Evolutionary conservation across 1,139 yeast genomes (phyloP).

Genomic region (Scheffersomyces segobiensis): DNA sequence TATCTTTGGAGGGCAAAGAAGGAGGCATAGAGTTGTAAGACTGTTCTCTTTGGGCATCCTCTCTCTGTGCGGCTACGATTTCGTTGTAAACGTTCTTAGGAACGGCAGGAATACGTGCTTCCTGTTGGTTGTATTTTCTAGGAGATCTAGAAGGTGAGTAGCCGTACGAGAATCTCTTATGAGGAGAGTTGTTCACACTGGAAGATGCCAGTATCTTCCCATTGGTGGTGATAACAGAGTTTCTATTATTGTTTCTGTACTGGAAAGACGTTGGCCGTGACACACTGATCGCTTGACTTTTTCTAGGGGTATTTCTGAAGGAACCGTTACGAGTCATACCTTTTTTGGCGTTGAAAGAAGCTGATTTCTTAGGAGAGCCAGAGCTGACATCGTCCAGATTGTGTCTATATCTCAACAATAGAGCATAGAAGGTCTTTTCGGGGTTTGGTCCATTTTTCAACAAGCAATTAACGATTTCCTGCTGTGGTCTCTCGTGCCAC

Average conservation of each 20-base stretch:
- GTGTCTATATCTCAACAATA: slow-evolving; percentile 56
- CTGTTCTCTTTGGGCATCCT: slow-evolving; percentile 9
- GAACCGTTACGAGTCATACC: slow-evolving; percentile 17
- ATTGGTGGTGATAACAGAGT: slow-evolving; percentile 17
- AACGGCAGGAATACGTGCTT: slow-evolving; percentile 30
- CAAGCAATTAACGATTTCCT: slow-evolving; percentile 55
- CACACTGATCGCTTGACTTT: slow-evolving; percentile 14
- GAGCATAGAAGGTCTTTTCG: slow-evolving; percentile 74
- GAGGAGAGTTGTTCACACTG: slow-evolving; percentile 36
- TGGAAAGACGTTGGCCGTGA: slow-evolving; percentile 20
- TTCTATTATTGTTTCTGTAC: slow-evolving; percentile 18
- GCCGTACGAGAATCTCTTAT: slow-evolving; percentile 5
- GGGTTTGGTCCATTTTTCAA: slow-evolving; percentile 61
- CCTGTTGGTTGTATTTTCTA: slow-evolving; percentile 18
- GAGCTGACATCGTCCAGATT: slow-evolving; percentile 36
- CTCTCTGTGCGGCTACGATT: slow-evolving; percentile 41
- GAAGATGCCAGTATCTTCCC: slow-evolving; percentile 29
- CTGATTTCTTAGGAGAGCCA: slow-evolving; percentile 18
- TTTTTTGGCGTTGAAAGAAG: slow-evolving; percentile 19
- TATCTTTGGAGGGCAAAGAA: slow-evolving; percentile 44
- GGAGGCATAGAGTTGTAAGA: slow-evolving; percentile 37
- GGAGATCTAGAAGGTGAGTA: slow-evolving; percentile 16
- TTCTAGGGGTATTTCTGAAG: slow-evolving; percentile 17
- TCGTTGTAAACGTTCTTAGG: slow-evolving; percentile 51
- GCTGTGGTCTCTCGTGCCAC: slow-evolving; percentile 70